Base-by-base conservation (phyloP, 495 filamentous ascomycete species). In the Xylaria bambusicola region DNA sequence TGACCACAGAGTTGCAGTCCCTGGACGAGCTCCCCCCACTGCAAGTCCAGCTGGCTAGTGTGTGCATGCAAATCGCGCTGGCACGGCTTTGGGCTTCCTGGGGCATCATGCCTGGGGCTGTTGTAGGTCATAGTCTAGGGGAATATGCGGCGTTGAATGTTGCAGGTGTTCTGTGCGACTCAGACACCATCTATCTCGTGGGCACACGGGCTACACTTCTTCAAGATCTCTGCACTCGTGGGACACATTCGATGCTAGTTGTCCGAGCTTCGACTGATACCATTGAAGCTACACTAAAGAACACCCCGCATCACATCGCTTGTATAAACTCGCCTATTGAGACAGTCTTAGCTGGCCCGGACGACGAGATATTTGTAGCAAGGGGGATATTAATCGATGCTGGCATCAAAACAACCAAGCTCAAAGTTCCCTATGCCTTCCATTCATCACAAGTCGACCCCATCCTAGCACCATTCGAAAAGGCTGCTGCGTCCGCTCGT, bases 151-250 rank as follows among this genome's bases (percentile, higher is more conserved):
- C 79, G 0, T 52, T 83, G 0, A 71, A 56, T 20, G 81, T 82
- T 36, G 82, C 88, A 7, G 90, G 87, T 35, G 82, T 91, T 17
- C 65, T 92, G 6, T 85, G 83, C 2, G 80, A 78, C n/a, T 76
- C 76, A 42, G 87, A 90, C 64, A 82, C 84, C 26, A 79, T 92
- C 52, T 85, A 84, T 61, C 75, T 91, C 13, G 84, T 88, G 53
- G 89, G 88, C 13, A 75, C 79, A 36, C 80, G 89, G 42, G 88
- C 89, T n/a, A 77, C 81, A 62, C 72, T 91, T n/a, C 72, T 91
- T 17, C 77, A 81, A 13, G 73, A 79, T 26, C 75, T 82, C 56
- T 89, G 86, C 73, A 77, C 75, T 33, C 67, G 76, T 15, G 79
- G 84, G 47, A 87, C 81, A 1, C 87, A 89, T 46, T 73, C 74